These are phyloP conservation scores for Willaertia magna DNA, from an alignment of 208 protist genomes.

Conservation along the genomic window DNA sequence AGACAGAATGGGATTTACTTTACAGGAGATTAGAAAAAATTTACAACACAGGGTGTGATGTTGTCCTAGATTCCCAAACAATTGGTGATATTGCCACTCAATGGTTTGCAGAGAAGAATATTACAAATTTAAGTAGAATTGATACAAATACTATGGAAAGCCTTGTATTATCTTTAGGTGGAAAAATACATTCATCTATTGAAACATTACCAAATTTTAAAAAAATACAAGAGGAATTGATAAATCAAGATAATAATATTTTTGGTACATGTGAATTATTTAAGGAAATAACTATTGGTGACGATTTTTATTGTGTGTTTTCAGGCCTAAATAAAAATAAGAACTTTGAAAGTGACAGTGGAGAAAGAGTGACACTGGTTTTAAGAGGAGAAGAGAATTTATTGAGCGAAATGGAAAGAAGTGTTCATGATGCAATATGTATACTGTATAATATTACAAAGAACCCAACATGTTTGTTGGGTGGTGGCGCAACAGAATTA, in stretches of 20 bases:
- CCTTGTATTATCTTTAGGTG: slow-evolving; percentile 88
- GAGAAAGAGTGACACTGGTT: slow-evolving; percentile 74
- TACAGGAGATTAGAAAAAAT: slow-evolving; percentile 99
- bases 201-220: slow-evolving; percentile 68
- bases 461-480: slow-evolving; percentile 93
- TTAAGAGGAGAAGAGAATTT: slow-evolving; percentile 96
- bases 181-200: slow-evolving; percentile 92
- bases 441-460: slow-evolving; percentile 89
- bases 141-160: slow-evolving; percentile 74
- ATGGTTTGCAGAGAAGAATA: slow-evolving; percentile 97
- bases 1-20: slow-evolving; percentile 99
- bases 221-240: slow-evolving; percentile 48
- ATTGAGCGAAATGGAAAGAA: slow-evolving; percentile 96
- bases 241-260: not conserved
- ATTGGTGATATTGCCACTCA: slow-evolving; percentile 99
- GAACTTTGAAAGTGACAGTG: slow-evolving; percentile 74
- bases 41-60: slow-evolving; percentile 83
- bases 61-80: slow-evolving; percentile 95
- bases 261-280: slow-evolving; percentile 91
- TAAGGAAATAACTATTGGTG: slow-evolving; percentile 96
- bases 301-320: slow-evolving; percentile 97
- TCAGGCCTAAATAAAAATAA: slow-evolving; percentile 55
- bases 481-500: slow-evolving; percentile 99
- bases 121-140: slow-evolving; percentile 99
- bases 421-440: slow-evolving; percentile 99